Base-by-base conservation (phyloP, 1,284 basidiomycete species). In the Cerrena zonata region DNA sequence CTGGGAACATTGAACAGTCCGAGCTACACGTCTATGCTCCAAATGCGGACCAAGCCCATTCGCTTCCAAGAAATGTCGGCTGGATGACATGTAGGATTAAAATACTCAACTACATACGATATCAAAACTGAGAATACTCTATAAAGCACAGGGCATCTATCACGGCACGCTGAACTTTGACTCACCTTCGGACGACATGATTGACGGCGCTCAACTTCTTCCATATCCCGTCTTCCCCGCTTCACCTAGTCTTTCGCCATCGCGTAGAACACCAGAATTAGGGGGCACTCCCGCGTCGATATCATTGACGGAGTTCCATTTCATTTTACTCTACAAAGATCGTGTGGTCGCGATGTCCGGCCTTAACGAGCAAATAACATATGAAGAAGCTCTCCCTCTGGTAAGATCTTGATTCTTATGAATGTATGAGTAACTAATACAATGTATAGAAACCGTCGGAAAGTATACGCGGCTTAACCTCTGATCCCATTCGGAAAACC, bases 61-160 rank as follows among this genome's bases (percentile, higher is more conserved):
- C 79, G 41, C 61, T 84, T 53, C 81, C 90, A 18, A 78, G 76
- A 64, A 70, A 75, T 45, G 73, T 95, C 57, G 93, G 91, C 2
- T 97, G 94, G 94, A 79, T 95, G 72, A 95, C 91, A 47, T 83
- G 90, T 86, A 53, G 57, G 78, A n/a, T n/a, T n/a, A n/a, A n/a
- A n/a, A n/a, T 56, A 21, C 57, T 13, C 11, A 18, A 49, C 4
- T 21, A 5, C 24, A n/a, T n/a, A n/a, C n/a, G n/a, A n/a, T n/a
- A n/a, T n/a, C n/a, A n/a, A n/a, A n/a, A n/a, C n/a, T n/a, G n/a
- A n/a, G n/a, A n/a, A n/a, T n/a, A n/a, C n/a, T n/a, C n/a, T n/a
- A n/a, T n/a, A n/a, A n/a, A n/a, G 89, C 79, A 30, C 82, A 86
- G 23, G 93, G 94, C 5, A 79, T 95, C 45, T 96, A 93, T 64